A percentile compares a stretch with the other conserved stretches of the same genome.
These are phyloP conservation scores for Hericium erinaceus DNA, from an alignment of 768 basidiomycete species.

Conservation along the genomic window DNA sequence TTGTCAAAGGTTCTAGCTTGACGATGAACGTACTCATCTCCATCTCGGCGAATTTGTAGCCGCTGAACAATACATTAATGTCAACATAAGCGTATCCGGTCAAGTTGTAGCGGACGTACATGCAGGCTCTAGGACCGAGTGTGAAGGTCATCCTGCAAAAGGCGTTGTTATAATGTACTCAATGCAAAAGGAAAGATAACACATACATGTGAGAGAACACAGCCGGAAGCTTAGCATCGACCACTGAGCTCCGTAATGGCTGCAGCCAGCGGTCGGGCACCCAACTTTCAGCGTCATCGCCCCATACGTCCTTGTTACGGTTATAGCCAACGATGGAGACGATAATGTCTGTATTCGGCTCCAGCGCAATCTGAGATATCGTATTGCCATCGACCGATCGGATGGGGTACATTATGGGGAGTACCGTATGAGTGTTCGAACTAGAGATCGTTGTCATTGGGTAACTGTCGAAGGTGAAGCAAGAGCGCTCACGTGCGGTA, in stretches of 20 bases:
- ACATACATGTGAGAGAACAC: constrained; percentile 24
- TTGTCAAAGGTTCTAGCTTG: no score
- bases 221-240: constrained; percentile 23
- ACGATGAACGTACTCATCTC: no score
- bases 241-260: constrained; percentile 15
- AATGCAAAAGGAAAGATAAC: no score
- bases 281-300: constrained; percentile 31
- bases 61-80: no score
- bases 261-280: constrained; percentile 34
- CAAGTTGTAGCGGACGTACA: no score
- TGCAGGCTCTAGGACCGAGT: no score
- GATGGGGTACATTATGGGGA: constrained; percentile 15
- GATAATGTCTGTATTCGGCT: constrained; percentile 19
- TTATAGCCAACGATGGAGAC: constrained; percentile 23
- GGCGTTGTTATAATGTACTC: no score
- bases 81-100: no score
- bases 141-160: no score
- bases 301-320: constrained; percentile 25
- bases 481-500: neutral
- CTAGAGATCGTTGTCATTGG: constrained; percentile 13
- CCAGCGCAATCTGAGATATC: constrained; percentile 22
- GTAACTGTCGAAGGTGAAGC: neutral
- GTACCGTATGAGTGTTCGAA: constrained; percentile 22
- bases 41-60: no score
- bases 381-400: constrained; percentile 17